Base-by-base conservation (phyloP, 1,284 basidiomycete species). In the Schizopora paradoxa region DNA sequence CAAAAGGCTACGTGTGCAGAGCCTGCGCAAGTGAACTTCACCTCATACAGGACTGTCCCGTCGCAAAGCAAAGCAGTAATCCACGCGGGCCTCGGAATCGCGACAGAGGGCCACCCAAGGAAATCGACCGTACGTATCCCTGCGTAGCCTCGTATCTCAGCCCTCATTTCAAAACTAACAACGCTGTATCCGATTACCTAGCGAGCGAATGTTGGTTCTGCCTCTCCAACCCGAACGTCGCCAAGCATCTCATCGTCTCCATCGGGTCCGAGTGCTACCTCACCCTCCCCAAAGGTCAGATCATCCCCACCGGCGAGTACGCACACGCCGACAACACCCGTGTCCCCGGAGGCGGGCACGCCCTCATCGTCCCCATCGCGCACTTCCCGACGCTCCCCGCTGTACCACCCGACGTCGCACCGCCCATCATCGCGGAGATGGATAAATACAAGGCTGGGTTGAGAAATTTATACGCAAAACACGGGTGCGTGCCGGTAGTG, bases 131-230 rank as follows among this genome's bases (percentile, higher is more conserved):
- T 89, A 58, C 59, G 85, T 67, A 16, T 56, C 29, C 7, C 56
- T 52, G 58, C 38, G 50, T n/a, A n/a, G n/a, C n/a, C n/a, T n/a
- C n/a, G n/a, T n/a, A n/a, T n/a, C n/a, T n/a, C n/a, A n/a, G 53
- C 53, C 18, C 45, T 33, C 29, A 32, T 25, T 35, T 16, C 22
- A 16, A 22, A 23, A n/a, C 8, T 18, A 32, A n/a, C 36, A 33
- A 32, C 27, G 51, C 48, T 42, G 23, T 47, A 41, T 50, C 28
- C 42, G 41, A 42, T 28, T 41, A 27, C n/a, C 42, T 39, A 90
- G 87, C 89, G 52, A 84, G 85, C 50, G 86, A 91, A 66, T 94
- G 93, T 64, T 96, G 93, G 92, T 96, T 96, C 70, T 97, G 93
- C 62, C 61, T 97, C 45, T 93, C 90, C 39, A 96, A 96, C 61